phyloP scores from a whole-genome alignment of 2,329 filamentous ascomycete species.

The Knoxdaviesia capensis region DNA sequence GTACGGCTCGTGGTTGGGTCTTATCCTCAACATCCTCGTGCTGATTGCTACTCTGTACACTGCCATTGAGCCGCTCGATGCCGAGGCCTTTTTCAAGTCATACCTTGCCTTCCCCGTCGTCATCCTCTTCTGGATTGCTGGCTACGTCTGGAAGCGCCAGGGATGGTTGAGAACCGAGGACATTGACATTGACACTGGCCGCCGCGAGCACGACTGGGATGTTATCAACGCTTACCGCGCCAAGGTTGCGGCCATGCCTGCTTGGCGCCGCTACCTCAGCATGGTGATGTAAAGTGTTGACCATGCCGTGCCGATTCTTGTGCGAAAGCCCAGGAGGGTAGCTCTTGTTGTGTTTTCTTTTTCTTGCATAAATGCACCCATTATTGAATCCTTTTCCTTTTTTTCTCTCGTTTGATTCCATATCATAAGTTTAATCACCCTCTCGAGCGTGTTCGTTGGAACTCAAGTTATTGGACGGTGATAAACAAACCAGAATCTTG shows the following conservation, averaged over 20 bases:
- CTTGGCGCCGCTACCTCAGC: constrained; percentile 23
- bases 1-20: constrained; percentile 39
- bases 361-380: not conserved
- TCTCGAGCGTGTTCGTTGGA: no score
- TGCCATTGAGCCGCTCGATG: constrained; percentile 21
- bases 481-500: no score
- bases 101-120: constrained; percentile 33
- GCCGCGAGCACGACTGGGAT: constrained; percentile 45
- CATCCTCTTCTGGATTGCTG: constrained; percentile 29
- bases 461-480: no score
- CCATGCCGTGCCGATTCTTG: not conserved
- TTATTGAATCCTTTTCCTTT: not conserved
- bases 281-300: constrained; percentile 14
- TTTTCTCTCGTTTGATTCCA: not conserved
- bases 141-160: constrained; percentile 44
- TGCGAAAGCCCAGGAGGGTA: not conserved
- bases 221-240: constrained; percentile 33
- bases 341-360: constrained; percentile 1
- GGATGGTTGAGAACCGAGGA: constrained; percentile 36
- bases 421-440: no score
- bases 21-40: constrained; percentile 32
- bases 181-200: constrained; percentile 48
- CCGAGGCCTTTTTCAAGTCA: constrained; percentile 30
- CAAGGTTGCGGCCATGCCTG: constrained; percentile 26
- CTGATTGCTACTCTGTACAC: constrained; percentile 32